These are phyloP conservation scores for Abrus pulchellus DNA, from an alignment of 306 rosid species.

Conservation along the genomic window DNA sequence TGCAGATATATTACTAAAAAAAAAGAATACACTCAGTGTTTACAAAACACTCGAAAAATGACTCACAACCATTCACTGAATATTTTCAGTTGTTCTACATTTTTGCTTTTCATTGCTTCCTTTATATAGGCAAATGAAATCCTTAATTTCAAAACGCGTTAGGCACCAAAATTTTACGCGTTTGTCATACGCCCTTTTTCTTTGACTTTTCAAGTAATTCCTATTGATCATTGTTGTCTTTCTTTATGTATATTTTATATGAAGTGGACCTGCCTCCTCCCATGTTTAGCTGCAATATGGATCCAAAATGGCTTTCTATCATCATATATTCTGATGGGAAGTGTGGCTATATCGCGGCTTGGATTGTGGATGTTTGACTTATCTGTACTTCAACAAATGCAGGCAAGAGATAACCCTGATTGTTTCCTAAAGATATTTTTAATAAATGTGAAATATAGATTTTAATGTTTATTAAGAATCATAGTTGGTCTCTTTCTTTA, in stretches of 20 bases:
- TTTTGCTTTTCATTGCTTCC: too few species aligned
- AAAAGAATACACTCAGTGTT: too few species aligned
- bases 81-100: too few species aligned
- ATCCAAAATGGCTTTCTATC: conserved; percentile 55
- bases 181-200: too few species aligned
- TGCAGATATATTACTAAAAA: too few species aligned
- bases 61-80: too few species aligned
- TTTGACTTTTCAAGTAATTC: too few species aligned
- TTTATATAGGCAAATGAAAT: too few species aligned
- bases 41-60: too few species aligned
- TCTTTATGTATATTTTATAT: conserved; percentile 31
- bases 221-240: background rate
- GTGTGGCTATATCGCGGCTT: conserved; percentile 88
- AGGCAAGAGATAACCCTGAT: conserved; percentile 52
- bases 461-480: conserved; percentile 18
- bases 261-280: conserved; percentile 82
- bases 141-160: too few species aligned
- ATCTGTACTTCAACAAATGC: conserved; percentile 93
- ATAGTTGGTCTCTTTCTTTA: conserved; percentile 2
- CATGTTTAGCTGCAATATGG: conserved; percentile 75
- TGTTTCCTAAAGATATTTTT: background rate
- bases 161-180: too few species aligned
- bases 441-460: background rate
- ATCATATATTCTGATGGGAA: conserved; percentile 77
- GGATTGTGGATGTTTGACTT: conserved; percentile 96